These are phyloP conservation scores for Daldinia concentrica DNA, from an alignment of 495 filamentous ascomycete species.

Conservation along the genomic window DNA sequence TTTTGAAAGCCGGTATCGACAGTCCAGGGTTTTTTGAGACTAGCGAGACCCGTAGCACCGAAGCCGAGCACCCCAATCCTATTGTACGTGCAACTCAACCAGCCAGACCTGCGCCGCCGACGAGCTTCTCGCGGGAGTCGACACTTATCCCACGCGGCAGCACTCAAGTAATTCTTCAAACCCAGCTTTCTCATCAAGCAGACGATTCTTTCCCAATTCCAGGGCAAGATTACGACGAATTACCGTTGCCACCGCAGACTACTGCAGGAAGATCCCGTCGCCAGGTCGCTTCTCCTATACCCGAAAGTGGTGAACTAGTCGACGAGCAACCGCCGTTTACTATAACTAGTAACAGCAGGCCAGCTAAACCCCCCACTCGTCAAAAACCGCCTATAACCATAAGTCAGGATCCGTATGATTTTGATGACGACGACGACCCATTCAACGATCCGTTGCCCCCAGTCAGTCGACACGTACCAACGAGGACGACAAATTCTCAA, in stretches of 20 bases:
- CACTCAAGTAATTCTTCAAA: constrained; percentile 61
- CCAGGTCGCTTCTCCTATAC: constrained; percentile 15
- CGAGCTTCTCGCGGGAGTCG: constrained; percentile 40
- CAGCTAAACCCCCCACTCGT: constrained; percentile 12
- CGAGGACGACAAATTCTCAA: constrained; percentile 46
- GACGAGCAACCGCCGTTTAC: constrained; percentile 31
- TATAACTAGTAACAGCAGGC: constrained; percentile 17
- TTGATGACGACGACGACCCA: constrained; percentile 49
- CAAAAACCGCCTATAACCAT: constrained; percentile 15
- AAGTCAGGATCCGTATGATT: constrained; percentile 23
- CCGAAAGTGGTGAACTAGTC: constrained; percentile 20
- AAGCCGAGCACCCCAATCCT: constrained; percentile 19
- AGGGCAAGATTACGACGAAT: constrained; percentile 7
- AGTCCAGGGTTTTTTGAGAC: constrained; percentile 47
- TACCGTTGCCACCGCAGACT: constrained; percentile 7
- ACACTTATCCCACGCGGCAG: constrained; percentile 48
- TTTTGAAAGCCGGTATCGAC: constrained; percentile 51
- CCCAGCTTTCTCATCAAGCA: constrained; percentile 48
- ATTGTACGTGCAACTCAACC: constrained; percentile 43
- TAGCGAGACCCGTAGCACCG: constrained; percentile 2
- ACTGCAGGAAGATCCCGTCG: constrained; percentile 20
- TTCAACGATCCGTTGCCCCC: constrained; percentile 47
- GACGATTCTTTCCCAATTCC: constrained; percentile 1
- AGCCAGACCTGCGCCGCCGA: constrained; percentile 12
- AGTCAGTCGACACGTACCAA: constrained; percentile 17